These are phyloP conservation scores for Syncephalastrum sp. DNA, from an alignment of 371 early-diverging fungal species.

Conservation along the genomic window DNA sequence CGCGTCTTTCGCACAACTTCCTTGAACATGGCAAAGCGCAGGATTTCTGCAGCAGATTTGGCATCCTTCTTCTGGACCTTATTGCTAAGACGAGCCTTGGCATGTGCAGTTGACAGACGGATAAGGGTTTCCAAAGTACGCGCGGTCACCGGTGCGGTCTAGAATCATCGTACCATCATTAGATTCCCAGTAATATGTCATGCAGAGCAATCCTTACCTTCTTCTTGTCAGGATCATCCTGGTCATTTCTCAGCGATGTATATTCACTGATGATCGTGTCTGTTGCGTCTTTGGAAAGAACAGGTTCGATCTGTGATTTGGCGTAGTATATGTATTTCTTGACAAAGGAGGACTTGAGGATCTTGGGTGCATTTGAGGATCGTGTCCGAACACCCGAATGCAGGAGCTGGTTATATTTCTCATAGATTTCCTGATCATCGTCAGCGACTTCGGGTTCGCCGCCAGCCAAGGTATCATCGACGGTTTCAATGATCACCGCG, in stretches of 20 bases:
- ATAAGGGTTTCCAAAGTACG: constrained; percentile 99
- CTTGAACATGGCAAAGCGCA: constrained; percentile 92
- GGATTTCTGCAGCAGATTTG: constrained; percentile 78
- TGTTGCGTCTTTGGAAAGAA: constrained; percentile 69
- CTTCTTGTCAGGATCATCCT: constrained; percentile 58
- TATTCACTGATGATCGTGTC: constrained; percentile 81
- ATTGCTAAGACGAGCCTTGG: constrained; percentile 89
- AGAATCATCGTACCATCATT: not conserved
- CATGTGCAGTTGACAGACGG: constrained; percentile 98
- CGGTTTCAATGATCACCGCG: constrained; percentile 65
- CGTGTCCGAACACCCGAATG: constrained; percentile 51
- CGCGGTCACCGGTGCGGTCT: constrained; percentile 91
- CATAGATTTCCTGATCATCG: constrained; percentile 67
- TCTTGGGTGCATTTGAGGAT: constrained; percentile 38
- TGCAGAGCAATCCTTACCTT: constrained; percentile 31
- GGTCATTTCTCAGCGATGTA: constrained; percentile 69
- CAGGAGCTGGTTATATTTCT: constrained; percentile 76
- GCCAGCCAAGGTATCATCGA: constrained; percentile 54
- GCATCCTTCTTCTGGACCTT: constrained; percentile 88
- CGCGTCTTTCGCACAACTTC: constrained; percentile 68
- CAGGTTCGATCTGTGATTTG: constrained; percentile 71
- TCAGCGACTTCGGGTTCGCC: constrained; percentile 45
- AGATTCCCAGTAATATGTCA: too few species aligned
- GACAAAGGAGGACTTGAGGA: constrained; percentile 74
- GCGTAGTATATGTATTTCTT: constrained; percentile 88